Base-by-base conservation (phyloP, 164 flowering plant species). In the Brasenia schreberi region DNA sequence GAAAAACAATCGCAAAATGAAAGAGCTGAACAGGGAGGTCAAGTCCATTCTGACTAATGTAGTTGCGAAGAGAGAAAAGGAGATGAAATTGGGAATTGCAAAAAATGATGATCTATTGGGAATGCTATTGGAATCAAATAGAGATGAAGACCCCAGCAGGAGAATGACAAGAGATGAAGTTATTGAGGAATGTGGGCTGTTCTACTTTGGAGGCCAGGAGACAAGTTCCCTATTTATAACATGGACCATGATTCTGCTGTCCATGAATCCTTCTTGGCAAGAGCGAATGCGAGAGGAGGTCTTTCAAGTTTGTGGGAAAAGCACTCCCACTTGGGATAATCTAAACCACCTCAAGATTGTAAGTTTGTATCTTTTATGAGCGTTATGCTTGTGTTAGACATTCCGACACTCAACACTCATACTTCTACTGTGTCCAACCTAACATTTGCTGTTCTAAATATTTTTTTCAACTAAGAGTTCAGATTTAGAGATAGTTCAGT, bases 81-180 rank as follows among this genome's bases (percentile, higher is more conserved):
- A 65, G 53, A 65, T 65, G 59, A 27, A 65, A n/a, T 14, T 65
- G 67, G 67, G 67, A 39, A 18, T 63, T 17, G 71, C 42, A 6
- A 7, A 6, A 7, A 17, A 27, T 5, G 42, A 63, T 62, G 70
- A 52, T 53, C 63, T 62, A 61, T 52, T 68, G 43, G 27, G 66
- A 27, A 19, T 68, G 45, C 61, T 62, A 27, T 18, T 62, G 42
- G 61, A 63, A 62, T 66, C 68, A 43, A 68, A 68, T 62, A 17
- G 5, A 11, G 64, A 18, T 42, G 62, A 64, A 1, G 52, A 58
- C 11, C 10, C 10, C 12, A 49, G 49, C 33, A 52, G n/a, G 18
- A 39, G 81, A 14, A 70, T 83, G 77, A 77, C 72, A 18, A 66
- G 69, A 3, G 65, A 77, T 12, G 85, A 82, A 4, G 77, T 82